Evolutionary conservation across 1,139 yeast species (phyloP).

Genomic region (Tardiomyces depauwii): DNA sequence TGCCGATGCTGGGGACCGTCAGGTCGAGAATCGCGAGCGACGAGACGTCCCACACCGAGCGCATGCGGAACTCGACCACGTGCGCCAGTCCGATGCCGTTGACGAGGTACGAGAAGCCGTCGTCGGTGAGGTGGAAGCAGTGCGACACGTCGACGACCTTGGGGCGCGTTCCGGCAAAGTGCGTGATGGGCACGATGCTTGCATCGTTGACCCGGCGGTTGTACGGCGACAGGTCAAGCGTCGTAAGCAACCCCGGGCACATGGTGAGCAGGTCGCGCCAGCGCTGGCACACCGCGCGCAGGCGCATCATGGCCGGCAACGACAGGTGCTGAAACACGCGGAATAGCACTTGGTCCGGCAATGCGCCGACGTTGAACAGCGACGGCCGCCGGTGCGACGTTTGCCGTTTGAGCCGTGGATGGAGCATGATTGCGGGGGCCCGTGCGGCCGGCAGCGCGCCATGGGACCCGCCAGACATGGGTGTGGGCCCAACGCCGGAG

Average conservation of each 20-base stretch:
- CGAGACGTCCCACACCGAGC: constrained; percentile 64
- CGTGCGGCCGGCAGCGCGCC: too few species aligned
- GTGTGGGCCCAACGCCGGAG: too few species aligned
- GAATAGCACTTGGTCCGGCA: constrained; percentile 47
- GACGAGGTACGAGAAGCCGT: constrained; percentile 58
- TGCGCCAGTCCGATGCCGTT: constrained; percentile 60
- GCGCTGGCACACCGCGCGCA: constrained; percentile 44
- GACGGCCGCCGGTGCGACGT: constrained; percentile 38
- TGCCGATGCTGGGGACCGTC: constrained; percentile 54
- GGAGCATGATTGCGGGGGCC: neutral
- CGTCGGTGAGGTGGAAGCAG: constrained; percentile 69
- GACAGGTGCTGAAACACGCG: constrained; percentile 41
- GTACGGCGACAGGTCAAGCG: constrained; percentile 48
- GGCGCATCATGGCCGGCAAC: constrained; percentile 46
- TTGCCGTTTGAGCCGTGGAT: neutral
- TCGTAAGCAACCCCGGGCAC: constrained; percentile 40
- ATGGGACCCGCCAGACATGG: too few species aligned
- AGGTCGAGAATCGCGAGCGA: constrained; percentile 76
- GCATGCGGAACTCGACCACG: constrained; percentile 45
- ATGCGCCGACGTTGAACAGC: constrained; percentile 40
- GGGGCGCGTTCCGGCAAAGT: constrained; percentile 64
- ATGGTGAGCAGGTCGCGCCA: constrained; percentile 59
- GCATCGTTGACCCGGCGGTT: constrained; percentile 49
- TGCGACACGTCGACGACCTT: constrained; percentile 49
- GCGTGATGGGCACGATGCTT: constrained; percentile 45